A percentile compares a stretch with the other conserved stretches of the same genome.
Evolutionary conservation across 805 yeast species (phyloP).

Genomic region (Kodamaea kaohsiungensis): DNA sequence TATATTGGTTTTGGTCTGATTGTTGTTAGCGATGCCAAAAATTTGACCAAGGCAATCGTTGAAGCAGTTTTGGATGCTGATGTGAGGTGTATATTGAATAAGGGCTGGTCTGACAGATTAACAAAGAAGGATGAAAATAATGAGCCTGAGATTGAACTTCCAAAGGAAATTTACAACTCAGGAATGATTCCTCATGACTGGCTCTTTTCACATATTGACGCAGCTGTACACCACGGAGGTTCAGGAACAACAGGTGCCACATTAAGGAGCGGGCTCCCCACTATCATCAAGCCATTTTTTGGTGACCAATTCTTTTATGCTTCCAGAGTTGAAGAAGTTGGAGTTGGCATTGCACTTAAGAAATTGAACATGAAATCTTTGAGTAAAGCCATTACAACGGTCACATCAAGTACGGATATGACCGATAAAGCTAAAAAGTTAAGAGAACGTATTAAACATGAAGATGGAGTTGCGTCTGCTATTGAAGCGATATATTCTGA

Average conservation of each 20-base stretch:
- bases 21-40: constrained; percentile 80
- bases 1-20: constrained; percentile 97
- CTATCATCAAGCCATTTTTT: constrained; percentile 89
- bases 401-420: constrained; percentile 64
- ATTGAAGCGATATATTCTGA: constrained; percentile 77
- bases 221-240: constrained; percentile 97
- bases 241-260: constrained; percentile 96
- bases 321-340: constrained; percentile 80
- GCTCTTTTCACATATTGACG: constrained; percentile 87
- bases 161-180: constrained; percentile 64
- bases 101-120: constrained; percentile 91
- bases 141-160: constrained; percentile 49
- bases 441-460: constrained; percentile 65
- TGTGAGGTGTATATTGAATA: constrained; percentile 83
- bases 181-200: constrained; percentile 90
- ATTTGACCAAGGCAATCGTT: constrained; percentile 72
- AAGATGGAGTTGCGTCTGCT: constrained; percentile 79
- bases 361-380: constrained; percentile 66
- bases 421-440: constrained; percentile 64
- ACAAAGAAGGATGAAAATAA: constrained; percentile 34
- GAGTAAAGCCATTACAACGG: constrained; percentile 67
- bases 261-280: constrained; percentile 81
- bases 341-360: constrained; percentile 73
- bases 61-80: constrained; percentile 80
- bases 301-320: constrained; percentile 97